phyloP scores from a whole-genome alignment of 805 yeast genomes.

The Pichia membranifaciens region DNA sequence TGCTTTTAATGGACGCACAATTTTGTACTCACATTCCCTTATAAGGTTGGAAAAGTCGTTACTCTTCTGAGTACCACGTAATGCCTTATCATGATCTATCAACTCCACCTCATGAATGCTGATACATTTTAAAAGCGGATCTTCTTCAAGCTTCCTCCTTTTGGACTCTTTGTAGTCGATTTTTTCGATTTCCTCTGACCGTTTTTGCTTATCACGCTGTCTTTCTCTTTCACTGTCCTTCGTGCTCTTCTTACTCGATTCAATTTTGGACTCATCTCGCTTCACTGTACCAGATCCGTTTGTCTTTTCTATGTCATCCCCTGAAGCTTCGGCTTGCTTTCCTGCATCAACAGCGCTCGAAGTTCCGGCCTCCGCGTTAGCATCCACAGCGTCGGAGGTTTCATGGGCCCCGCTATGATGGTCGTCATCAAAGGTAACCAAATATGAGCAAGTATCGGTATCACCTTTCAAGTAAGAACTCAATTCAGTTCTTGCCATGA shows the following conservation, averaged over 20 bases:
- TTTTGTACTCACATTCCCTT: constrained; percentile 56
- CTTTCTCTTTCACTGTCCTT: constrained; percentile 6
- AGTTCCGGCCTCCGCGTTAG: no score
- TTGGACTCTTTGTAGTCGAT: constrained; percentile 13
- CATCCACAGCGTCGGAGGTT: no score
- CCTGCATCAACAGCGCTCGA: no score
- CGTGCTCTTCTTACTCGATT: constrained; percentile 4
- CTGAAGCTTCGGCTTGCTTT: background rate
- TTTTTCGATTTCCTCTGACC: constrained; percentile 1
- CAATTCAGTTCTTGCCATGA: constrained; percentile 80
- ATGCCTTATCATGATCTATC: constrained; percentile 37
- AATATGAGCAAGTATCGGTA: constrained; percentile 51
- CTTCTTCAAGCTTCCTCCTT: constrained; percentile 32
- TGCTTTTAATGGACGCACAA: constrained; percentile 32
- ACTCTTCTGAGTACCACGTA: constrained; percentile 52
- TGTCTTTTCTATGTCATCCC: background rate
- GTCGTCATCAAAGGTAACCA: constrained; percentile 18
- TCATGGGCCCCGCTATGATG: no score
- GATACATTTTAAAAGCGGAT: constrained; percentile 46
- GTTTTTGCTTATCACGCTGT: constrained; percentile 1
- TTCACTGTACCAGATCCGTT: no score
- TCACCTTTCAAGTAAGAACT: constrained; percentile 76
- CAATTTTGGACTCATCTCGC: no score
- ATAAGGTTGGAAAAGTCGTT: constrained; percentile 64
- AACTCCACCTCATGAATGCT: constrained; percentile 38